Percentiles rank a stretch among this genome's conserved stretches.
These are phyloP conservation scores for Artomyces pyxidatus DNA, from an alignment of 768 basidiomycete genomes.

Conservation along the genomic window DNA sequence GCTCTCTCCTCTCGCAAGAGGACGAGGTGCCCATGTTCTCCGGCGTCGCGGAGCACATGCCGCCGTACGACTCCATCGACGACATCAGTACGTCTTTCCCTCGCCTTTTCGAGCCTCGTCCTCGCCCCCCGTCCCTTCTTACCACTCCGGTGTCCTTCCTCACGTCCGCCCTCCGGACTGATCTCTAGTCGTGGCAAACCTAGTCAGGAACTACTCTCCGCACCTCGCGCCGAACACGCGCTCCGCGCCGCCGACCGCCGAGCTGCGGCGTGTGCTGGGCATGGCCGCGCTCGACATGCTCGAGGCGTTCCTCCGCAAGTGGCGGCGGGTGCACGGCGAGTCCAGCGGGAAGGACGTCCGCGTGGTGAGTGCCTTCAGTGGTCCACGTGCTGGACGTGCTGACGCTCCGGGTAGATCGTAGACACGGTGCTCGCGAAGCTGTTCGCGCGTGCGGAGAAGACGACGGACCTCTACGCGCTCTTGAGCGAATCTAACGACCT, in stretches of 20 bases:
- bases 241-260: conserved; percentile 60
- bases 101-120: conserved; percentile 3
- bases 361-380: conserved; percentile 13
- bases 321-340: conserved; percentile 37
- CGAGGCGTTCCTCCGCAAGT: conserved; percentile 55
- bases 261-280: conserved; percentile 55
- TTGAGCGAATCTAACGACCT: conserved; percentile 46
- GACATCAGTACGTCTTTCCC: conserved; percentile 70
- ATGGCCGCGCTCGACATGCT: conserved; percentile 73
- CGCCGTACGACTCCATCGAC: conserved; percentile 59
- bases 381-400: background rate
- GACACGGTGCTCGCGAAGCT: conserved; percentile 78
- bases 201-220: conserved; percentile 90
- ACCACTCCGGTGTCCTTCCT: conserved; percentile 16
- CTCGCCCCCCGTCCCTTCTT: conserved; percentile 12
- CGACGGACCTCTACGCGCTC: conserved; percentile 51
- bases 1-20: conserved; percentile 43
- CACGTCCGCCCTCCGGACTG: conserved; percentile 48
- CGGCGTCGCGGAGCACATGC: conserved; percentile 69
- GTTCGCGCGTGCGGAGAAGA: conserved; percentile 53
- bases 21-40: conserved; percentile 65
- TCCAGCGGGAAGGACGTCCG: conserved; percentile 20
- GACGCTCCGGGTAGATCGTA: conserved; percentile 42
- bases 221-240: conserved; percentile 67
- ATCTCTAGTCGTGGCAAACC: conserved; percentile 73